These are phyloP conservation scores for Skeletonema marinoi DNA, from an alignment of 108 stramenopile species.

Conservation along the genomic window DNA sequence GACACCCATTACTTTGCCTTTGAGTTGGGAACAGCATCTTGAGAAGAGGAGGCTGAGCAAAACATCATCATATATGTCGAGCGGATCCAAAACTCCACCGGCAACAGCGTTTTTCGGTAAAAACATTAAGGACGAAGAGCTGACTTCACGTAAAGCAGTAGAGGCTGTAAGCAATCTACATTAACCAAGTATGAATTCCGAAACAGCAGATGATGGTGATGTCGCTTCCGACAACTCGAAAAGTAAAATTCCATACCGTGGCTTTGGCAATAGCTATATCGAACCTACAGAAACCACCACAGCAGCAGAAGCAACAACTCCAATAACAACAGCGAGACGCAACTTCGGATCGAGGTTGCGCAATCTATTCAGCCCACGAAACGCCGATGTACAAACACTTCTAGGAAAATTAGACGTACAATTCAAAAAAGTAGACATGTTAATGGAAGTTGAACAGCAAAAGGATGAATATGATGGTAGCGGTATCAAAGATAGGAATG, in stretches of 20 bases:
- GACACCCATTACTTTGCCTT: too few species aligned
- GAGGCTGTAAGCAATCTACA: not conserved
- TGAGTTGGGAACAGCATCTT: too few species aligned
- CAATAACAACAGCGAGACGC: not conserved
- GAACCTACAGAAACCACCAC: not conserved
- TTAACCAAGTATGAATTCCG: not conserved
- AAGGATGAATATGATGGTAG: slow-evolving; percentile 19
- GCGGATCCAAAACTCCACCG: not conserved
- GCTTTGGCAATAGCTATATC: not conserved
- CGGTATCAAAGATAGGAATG: slow-evolving; percentile 10
- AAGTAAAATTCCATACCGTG: not conserved
- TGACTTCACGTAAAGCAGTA: not conserved
- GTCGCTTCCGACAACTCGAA: too few species aligned
- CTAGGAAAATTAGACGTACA: slow-evolving; percentile 40
- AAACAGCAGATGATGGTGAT: too few species aligned
- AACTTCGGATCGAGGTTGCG: slow-evolving; percentile 14
- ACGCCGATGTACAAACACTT: slow-evolving; percentile 28
- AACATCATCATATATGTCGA: not conserved
- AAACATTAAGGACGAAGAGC: not conserved
- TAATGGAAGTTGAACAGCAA: slow-evolving; percentile 18
- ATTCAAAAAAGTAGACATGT: slow-evolving; percentile 11
- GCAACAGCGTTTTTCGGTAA: not conserved
- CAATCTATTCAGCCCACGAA: slow-evolving; percentile 30
- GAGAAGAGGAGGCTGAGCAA: not conserved
- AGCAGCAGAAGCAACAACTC: not conserved